A percentile compares a stretch with the other conserved stretches of the same genome.
phyloP scores from a whole-genome alignment of 202 grass and related monocot species.

The Setaria italica region DNA sequence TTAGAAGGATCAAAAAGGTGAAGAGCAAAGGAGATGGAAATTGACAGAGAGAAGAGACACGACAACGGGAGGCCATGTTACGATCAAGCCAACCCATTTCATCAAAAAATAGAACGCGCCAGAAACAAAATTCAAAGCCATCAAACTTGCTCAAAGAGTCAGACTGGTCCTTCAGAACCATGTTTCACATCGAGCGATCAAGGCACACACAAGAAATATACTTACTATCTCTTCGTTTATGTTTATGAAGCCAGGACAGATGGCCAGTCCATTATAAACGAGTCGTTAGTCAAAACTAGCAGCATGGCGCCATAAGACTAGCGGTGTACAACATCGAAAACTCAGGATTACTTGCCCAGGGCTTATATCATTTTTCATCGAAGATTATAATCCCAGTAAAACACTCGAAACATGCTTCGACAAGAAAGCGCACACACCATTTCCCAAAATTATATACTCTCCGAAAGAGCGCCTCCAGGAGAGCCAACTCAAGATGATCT shows the following conservation, averaged over 20 bases:
- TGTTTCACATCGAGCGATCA: not conserved
- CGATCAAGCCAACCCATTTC: not conserved
- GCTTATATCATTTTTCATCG: conserved; percentile 51
- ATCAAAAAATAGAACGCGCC: no score
- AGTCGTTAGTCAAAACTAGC: conserved; percentile 34
- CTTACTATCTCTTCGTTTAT: conserved; percentile 34
- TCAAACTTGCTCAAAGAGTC: not conserved
- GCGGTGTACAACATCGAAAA: conserved; percentile 41
- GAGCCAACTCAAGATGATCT: conserved; percentile 47
- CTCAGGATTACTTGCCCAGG: conserved; percentile 44
- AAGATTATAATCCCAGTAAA: conserved; percentile 49
- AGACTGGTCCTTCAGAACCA: not conserved
- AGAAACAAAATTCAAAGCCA: not conserved
- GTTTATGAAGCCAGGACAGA: conserved; percentile 48
- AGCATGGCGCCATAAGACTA: conserved; percentile 20
- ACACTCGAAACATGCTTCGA: conserved; percentile 48
- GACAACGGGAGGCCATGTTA: no score
- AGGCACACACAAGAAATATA: conserved; percentile 18
- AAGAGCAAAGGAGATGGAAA: not conserved
- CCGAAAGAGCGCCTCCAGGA: conserved; percentile 49
- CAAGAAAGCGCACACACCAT: conserved; percentile 40
- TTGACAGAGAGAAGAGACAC: not conserved
- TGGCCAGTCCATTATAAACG: conserved; percentile 34
- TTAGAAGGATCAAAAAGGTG: not conserved
- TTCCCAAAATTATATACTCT: conserved; percentile 65